Conservation (phyloP, 129 eudicot species). For the Pulicaria dysenterica region DNA sequence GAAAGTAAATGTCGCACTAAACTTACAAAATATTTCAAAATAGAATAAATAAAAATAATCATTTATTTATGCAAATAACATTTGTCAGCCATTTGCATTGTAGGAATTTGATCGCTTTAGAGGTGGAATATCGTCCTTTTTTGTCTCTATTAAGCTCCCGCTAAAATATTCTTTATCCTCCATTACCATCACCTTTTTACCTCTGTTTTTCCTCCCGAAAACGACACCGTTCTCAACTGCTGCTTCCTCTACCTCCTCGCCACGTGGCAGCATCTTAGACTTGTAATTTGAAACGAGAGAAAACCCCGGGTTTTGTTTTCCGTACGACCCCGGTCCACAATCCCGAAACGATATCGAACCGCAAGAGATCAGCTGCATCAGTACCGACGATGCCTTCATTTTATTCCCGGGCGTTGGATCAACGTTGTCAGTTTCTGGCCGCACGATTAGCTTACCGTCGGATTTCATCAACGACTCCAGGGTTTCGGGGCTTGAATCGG, state of each 20-base stretch:
- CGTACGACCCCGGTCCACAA: slow-evolving; percentile 53
- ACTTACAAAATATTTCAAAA: slow-evolving; percentile 2
- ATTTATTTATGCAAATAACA: not conserved
- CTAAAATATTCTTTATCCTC: slow-evolving; percentile 86
- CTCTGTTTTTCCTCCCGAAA: slow-evolving; percentile 13
- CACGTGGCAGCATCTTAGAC: slow-evolving; percentile 62
- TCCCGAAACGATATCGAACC: slow-evolving; percentile 82
- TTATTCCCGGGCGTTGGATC: slow-evolving; percentile 42
- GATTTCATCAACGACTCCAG: slow-evolving; percentile 82
- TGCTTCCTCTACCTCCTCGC: slow-evolving; percentile 39
- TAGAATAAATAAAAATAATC: not conserved
- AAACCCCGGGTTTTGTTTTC: slow-evolving; percentile 45
- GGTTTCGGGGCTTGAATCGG: slow-evolving; percentile 93
- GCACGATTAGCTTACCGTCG: slow-evolving; percentile 46
- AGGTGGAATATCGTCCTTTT: slow-evolving; percentile 56
- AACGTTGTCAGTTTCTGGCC: slow-evolving; percentile 20
- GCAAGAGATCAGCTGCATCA: slow-evolving; percentile 84
- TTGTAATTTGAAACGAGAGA: slow-evolving; percentile 51
- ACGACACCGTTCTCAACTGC: slow-evolving; percentile 16
- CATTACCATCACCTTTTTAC: slow-evolving; percentile 26
- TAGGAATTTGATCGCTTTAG: slow-evolving; percentile 80
- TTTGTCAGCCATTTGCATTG: slow-evolving; percentile 70
- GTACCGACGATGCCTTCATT: slow-evolving; percentile 61
- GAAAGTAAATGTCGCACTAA: slow-evolving; percentile 9
- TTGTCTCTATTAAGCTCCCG: slow-evolving; percentile 82